Conservation (phyloP, 169 alveolate species). For the Amoebophrya sp. region DNA sequence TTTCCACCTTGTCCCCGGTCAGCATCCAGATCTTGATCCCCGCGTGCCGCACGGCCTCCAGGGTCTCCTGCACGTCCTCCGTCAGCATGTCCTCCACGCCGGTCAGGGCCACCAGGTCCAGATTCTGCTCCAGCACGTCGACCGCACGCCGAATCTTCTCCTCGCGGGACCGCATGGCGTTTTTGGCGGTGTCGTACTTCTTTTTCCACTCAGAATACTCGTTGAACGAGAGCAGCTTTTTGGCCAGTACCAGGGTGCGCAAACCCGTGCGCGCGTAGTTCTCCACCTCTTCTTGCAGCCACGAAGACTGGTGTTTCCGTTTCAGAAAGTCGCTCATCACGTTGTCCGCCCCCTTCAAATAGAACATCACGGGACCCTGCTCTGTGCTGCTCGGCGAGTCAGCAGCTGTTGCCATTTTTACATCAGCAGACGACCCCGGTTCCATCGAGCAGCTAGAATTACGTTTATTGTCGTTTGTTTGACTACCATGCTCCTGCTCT, state of each 20-base stretch:
- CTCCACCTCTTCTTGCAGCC: conserved; percentile 79
- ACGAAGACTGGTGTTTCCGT: conserved; percentile 69
- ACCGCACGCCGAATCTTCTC: conserved; percentile 53
- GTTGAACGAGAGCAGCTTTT: conserved; percentile 72
- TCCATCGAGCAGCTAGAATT: too few species aligned
- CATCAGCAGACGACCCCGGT: too few species aligned
- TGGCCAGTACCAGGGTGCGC: conserved; percentile 89
- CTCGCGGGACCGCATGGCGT: conserved; percentile 56
- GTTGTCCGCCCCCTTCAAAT: conserved; percentile 89
- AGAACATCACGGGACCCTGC: conserved; percentile 63
- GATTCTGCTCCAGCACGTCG: conserved; percentile 64
- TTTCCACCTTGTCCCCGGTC: conserved; percentile 99
- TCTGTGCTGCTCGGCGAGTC: too few species aligned
- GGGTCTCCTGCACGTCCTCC: conserved; percentile 84
- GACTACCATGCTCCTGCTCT: too few species aligned
- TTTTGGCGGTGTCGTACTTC: conserved; percentile 53
- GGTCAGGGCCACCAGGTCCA: conserved; percentile 83
- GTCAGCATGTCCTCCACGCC: conserved; percentile 95
- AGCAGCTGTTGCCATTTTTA: too few species aligned
- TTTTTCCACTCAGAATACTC: conserved; percentile 54
- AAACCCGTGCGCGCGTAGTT: conserved; percentile 86
- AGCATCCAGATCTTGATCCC: conserved; percentile 97
- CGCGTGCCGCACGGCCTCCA: conserved; percentile 87
- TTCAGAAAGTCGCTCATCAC: conserved; percentile 77
- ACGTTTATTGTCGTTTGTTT: too few species aligned